These are phyloP conservation scores for Coniella lustricola DNA, from an alignment of 2,329 filamentous ascomycete species.

Conservation along the genomic window DNA sequence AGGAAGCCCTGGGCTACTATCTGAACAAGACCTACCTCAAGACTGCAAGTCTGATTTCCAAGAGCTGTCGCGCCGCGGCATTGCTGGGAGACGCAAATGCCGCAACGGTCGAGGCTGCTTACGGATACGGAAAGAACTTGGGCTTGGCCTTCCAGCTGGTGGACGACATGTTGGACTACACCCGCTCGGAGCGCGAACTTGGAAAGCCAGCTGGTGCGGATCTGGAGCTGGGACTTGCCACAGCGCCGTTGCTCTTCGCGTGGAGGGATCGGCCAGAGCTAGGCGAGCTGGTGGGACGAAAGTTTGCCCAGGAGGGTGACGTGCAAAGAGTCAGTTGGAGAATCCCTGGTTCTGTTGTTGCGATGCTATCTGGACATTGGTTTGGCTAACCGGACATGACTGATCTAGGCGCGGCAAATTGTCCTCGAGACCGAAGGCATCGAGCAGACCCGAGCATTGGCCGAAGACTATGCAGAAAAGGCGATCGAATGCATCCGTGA, in stretches of 20 bases:
- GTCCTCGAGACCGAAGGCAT: slow-evolving; percentile 80
- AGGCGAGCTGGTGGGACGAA: slow-evolving; percentile 82
- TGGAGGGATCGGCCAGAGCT: slow-evolving; percentile 86
- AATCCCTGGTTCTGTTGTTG: neutral
- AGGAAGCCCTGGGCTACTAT: slow-evolving; percentile 88
- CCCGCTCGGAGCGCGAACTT: slow-evolving; percentile 72
- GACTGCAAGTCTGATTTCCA: slow-evolving; percentile 90
- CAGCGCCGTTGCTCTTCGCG: slow-evolving; percentile 87
- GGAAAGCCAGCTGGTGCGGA: slow-evolving; percentile 95
- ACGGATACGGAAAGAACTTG: slow-evolving; percentile 86
- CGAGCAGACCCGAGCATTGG: slow-evolving; percentile 83
- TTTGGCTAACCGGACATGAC: slow-evolving; percentile 11
- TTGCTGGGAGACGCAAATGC: slow-evolving; percentile 70
- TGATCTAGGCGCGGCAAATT: slow-evolving; percentile 69
- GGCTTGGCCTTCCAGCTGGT: slow-evolving; percentile 95
- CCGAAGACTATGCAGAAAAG: slow-evolving; percentile 83
- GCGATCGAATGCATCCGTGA: slow-evolving; percentile 75
- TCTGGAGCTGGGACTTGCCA: slow-evolving; percentile 85
- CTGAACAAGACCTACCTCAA: slow-evolving; percentile 98
- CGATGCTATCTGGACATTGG: neutral
- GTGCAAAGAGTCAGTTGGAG: slow-evolving; percentile 62
- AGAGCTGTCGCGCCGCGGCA: slow-evolving; percentile 86
- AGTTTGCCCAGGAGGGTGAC: slow-evolving; percentile 79
- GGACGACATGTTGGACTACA: slow-evolving; percentile 97
- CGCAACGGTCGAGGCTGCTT: slow-evolving; percentile 82